phyloP scores from a whole-genome alignment of 805 yeast species.

The Myxozyma kluyveri region DNA sequence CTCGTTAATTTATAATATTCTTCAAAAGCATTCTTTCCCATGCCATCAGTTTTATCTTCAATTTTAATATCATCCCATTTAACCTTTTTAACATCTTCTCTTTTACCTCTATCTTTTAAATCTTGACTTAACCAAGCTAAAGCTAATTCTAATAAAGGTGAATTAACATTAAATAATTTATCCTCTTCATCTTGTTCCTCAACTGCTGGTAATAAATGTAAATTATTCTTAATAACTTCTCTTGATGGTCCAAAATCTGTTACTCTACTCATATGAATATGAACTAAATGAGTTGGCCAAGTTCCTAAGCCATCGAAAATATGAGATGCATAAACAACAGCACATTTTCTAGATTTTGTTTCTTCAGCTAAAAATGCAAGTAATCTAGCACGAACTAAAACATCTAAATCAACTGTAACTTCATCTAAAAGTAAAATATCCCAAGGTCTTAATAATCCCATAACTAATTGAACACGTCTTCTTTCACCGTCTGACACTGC shows the following conservation, averaged over 20 bases:
- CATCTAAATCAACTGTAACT: slow-evolving; percentile 95
- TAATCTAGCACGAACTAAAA: slow-evolving; percentile 75
- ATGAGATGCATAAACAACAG: slow-evolving; percentile 90
- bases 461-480: slow-evolving; percentile 85
- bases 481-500: slow-evolving; percentile 92
- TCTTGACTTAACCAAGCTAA: slow-evolving; percentile 41
- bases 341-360: slow-evolving; percentile 63
- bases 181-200: neutral
- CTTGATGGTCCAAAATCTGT: slow-evolving; percentile 28
- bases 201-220: neutral
- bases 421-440: slow-evolving; percentile 83
- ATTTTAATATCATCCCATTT: slow-evolving; percentile 56
- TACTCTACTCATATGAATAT: slow-evolving; percentile 66
- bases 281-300: slow-evolving; percentile 86
- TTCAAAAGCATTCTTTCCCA: slow-evolving; percentile 24
- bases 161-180: slow-evolving; percentile 27
- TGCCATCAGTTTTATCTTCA: slow-evolving; percentile 27
- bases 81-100: slow-evolving; percentile 47
- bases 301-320: slow-evolving; percentile 90
- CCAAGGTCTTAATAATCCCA: slow-evolving; percentile 95
- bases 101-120: slow-evolving; percentile 52
- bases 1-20: slow-evolving; percentile 28
- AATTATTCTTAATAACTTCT: slow-evolving; percentile 13
- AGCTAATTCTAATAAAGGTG: slow-evolving; percentile 39
- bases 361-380: slow-evolving; percentile 71